Conservation (phyloP, 257 asterid genomes). For the Echites panduratus region DNA sequence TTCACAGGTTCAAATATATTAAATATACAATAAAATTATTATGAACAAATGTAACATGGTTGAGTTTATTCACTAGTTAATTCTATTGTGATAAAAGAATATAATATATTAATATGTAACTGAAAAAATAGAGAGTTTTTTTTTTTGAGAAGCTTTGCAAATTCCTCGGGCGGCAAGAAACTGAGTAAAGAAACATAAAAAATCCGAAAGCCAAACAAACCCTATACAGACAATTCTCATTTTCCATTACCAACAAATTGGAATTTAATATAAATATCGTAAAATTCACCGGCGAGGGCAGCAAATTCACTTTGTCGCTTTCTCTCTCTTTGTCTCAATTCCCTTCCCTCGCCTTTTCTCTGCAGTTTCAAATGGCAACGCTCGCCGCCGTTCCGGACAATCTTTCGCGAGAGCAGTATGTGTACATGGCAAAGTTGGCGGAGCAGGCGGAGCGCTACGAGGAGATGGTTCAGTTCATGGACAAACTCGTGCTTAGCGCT, state of each 20-base stretch:
- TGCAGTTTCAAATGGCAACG: slow-evolving; percentile 23
- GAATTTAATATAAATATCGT: slow-evolving; percentile 3
- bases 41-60: too few species aligned
- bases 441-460: slow-evolving; percentile 51
- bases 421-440: slow-evolving; percentile 42
- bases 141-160: not conserved
- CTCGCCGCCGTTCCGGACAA: slow-evolving; percentile 25
- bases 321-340: slow-evolving; percentile 5
- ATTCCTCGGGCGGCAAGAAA: not conserved
- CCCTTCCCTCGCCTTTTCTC: not conserved
- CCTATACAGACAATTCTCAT: not conserved
- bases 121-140: too few species aligned
- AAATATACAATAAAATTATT: too few species aligned
- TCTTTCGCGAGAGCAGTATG: slow-evolving; percentile 37
- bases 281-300: slow-evolving; percentile 5
- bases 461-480: slow-evolving; percentile 50
- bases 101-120: too few species aligned
- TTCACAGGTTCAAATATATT: too few species aligned
- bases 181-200: not conserved
- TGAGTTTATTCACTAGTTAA: too few species aligned
- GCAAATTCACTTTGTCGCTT: not conserved
- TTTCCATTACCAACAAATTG: not conserved
- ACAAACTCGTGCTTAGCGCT: slow-evolving; percentile 34
- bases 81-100: too few species aligned
- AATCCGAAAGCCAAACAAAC: not conserved